Conservation (phyloP, 1,139 yeast species). For the Debaryomyces nepalensis region DNA sequence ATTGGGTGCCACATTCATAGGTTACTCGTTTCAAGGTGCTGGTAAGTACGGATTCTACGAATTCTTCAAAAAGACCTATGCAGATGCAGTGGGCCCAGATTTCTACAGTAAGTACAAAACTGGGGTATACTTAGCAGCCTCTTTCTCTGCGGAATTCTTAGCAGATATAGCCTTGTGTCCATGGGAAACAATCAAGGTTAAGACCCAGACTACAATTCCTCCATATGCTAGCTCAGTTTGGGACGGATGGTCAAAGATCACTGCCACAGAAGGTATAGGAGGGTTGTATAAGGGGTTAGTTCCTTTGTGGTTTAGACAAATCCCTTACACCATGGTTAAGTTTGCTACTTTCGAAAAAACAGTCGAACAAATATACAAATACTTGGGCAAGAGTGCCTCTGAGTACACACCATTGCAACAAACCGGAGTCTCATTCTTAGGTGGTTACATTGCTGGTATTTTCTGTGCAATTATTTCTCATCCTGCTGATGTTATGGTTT, state of each 20-base stretch:
- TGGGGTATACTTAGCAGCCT: slow-evolving; percentile 75
- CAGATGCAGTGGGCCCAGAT: slow-evolving; percentile 69
- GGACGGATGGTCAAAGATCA: slow-evolving; percentile 70
- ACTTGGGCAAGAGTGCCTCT: slow-evolving; percentile 48
- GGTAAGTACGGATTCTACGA: slow-evolving; percentile 96
- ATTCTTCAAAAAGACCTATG: slow-evolving; percentile 77
- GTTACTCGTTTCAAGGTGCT: slow-evolving; percentile 93
- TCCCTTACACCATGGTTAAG: slow-evolving; percentile 96
- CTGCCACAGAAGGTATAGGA: slow-evolving; percentile 66
- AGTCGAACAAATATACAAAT: slow-evolving; percentile 70
- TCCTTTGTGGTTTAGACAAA: slow-evolving; percentile 93
- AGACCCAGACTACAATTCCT: slow-evolving; percentile 89
- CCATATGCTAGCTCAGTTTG: slow-evolving; percentile 68
- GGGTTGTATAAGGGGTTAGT: slow-evolving; percentile 85
- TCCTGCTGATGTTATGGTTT: slow-evolving; percentile 97
- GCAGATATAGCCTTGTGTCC: slow-evolving; percentile 93
- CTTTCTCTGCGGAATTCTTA: slow-evolving; percentile 90
- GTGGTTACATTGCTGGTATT: slow-evolving; percentile 96
- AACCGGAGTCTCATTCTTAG: slow-evolving; percentile 90
- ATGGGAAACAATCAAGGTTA: slow-evolving; percentile 90
- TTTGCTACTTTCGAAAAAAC: slow-evolving; percentile 92
- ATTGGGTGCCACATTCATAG: slow-evolving; percentile 86
- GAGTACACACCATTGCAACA: slow-evolving; percentile 59
- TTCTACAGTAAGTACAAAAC: slow-evolving; percentile 69
- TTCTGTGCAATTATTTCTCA: slow-evolving; percentile 93